Conservation (phyloP, 345 rosid species). For the Arabis hirsuta region DNA sequence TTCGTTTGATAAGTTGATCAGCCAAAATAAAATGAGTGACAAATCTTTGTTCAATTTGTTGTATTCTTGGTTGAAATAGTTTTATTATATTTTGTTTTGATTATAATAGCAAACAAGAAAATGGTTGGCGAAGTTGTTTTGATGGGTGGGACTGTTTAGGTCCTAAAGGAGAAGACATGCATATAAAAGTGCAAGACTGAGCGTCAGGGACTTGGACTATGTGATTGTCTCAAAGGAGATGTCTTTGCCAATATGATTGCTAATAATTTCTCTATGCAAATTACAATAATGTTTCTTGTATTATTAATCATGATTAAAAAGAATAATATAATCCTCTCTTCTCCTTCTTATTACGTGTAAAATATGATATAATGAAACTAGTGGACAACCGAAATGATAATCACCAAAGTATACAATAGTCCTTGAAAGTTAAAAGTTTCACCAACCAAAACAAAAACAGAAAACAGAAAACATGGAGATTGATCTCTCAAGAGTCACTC, state of each 20-base stretch:
- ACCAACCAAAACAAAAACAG: constrained; percentile 2
- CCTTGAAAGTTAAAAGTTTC: background rate
- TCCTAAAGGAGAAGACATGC: background rate
- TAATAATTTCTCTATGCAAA: background rate
- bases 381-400: background rate
- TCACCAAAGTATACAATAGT: background rate
- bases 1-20: background rate
- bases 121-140: constrained; percentile 4
- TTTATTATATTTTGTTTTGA: background rate
- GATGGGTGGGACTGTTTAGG: background rate
- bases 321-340: too few species aligned
- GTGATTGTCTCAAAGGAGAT: background rate
- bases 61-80: background rate
- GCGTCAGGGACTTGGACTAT: background rate
- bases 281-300: background rate
- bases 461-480: constrained; percentile 22
- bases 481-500: constrained; percentile 39
- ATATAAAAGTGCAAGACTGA: too few species aligned
- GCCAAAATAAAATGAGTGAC: too few species aligned
- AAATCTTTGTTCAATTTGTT: background rate
- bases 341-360: too few species aligned
- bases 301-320: background rate
- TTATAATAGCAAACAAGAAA: background rate
- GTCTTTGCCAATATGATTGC: background rate
- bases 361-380: too few species aligned